Evolutionary conservation across 2,329 filamentous ascomycete species (phyloP), one percentile per base, ranked within the genome.

Genomic region (Paracoccidioides brasiliensis): DNA sequence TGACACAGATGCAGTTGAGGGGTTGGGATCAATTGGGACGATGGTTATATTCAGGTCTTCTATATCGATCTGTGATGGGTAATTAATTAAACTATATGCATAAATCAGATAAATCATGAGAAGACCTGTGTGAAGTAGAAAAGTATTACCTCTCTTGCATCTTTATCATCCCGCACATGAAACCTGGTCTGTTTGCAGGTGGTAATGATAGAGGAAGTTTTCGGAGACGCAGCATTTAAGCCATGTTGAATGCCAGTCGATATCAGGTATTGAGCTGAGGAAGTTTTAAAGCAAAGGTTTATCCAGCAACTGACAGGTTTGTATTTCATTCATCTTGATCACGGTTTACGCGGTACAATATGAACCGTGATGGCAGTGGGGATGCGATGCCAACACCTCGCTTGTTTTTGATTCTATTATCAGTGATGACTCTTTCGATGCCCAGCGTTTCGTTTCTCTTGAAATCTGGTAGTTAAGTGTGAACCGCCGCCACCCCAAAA

Each of bases 1-100:
- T 15, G 42, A 33, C 7, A 40, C 15, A 1, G 33, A 42, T 40
- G 40, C 55, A 55, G 46, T 43, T 3, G 57, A 53, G 1, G 61
- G 43, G 10, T 9, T 9, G 15, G 42, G 42, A 4, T 8, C 42
- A 1, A 63, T 67, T 0, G 79, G 76, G 0, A 75, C 75, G 48
- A 90, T 79, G 1, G 80, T 79, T 58, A 90, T 85, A 56, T 76
- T 81, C n/a, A 91, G 75, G 49, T 85, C 85, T 59, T 88, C 84
- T 44, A 90, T 78, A 58, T 86, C 82, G 53, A 87, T 75, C 82
- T 85, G 22, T 22, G 2, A 53, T 6, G 35, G 44, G 28, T 15
- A 48, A 32, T 38, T 14, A 49, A 10, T 30, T 55, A 32, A 55
- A 41, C 1, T 9, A 6, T 38, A 10, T 51, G 35, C 22, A 22